These are phyloP conservation scores for Schoenoplectus tabernaemontani DNA, from an alignment of 202 grass and related monocot genomes.

Conservation along the genomic window DNA sequence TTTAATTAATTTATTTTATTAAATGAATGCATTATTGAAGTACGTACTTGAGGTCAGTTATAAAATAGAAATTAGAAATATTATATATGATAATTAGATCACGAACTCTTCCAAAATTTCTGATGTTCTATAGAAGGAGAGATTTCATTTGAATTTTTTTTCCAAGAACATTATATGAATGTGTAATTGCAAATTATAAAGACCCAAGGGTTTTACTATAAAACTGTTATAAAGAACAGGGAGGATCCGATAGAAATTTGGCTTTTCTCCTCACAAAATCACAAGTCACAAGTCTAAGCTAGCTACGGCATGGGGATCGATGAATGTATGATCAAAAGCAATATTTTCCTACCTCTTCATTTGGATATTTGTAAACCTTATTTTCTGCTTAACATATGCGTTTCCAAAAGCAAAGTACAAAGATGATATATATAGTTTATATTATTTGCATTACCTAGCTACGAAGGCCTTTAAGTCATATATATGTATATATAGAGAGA, in stretches of 20 bases:
- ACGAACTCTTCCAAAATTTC: too few relatives aligned
- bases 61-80: too few relatives aligned
- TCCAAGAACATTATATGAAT: neutral
- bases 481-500: neutral
- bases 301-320: neutral
- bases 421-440: neutral
- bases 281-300: neutral
- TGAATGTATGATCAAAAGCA: neutral
- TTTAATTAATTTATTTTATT: too few relatives aligned
- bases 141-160: neutral
- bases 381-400: neutral
- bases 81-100: too few relatives aligned
- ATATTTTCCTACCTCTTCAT: neutral
- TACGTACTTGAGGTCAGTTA: too few relatives aligned
- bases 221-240: neutral
- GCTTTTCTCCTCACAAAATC: neutral
- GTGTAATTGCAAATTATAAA: neutral
- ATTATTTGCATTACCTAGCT: slow-evolving; percentile 6
- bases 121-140: neutral
- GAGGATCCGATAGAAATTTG: neutral
- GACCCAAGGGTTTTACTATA: neutral
- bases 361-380: neutral
- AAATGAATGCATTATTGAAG: too few relatives aligned
- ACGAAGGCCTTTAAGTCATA: neutral
- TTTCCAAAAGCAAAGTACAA: slow-evolving; percentile 18